phyloP scores from a whole-genome alignment of 306 rosid species.

The Lathyrus aphaca region DNA sequence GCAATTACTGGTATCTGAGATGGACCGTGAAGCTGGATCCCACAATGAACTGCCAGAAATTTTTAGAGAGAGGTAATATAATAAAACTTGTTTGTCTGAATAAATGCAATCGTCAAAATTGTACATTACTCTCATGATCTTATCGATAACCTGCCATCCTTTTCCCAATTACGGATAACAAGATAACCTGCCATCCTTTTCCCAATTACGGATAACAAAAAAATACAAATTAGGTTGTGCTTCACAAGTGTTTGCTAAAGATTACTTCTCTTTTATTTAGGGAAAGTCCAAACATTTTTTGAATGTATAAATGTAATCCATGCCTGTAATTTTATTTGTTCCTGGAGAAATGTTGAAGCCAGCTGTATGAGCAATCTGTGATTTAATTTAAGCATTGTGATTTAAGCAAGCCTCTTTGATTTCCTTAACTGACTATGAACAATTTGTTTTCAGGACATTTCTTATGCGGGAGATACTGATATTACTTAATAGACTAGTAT shows the following conservation, averaged over 20 bases:
- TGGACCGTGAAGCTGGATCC: slow-evolving; percentile 53
- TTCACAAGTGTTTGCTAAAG: too few species aligned
- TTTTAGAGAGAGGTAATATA: slow-evolving; percentile 81
- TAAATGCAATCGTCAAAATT: slow-evolving; percentile 15
- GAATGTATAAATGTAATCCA: not conserved
- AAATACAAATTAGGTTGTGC: not conserved
- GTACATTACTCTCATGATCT: slow-evolving; percentile 7
- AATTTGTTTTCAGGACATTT: slow-evolving; percentile 66
- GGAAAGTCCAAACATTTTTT: too few species aligned
- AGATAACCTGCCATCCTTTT: not conserved
- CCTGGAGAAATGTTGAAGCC: slow-evolving; percentile 1
- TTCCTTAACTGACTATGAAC: slow-evolving; percentile 25
- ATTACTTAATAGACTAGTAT: slow-evolving; percentile 80
- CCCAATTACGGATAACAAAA: not conserved
- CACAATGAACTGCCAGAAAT: slow-evolving; percentile 48
- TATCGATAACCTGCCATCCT: not conserved
- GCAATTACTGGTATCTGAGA: slow-evolving; percentile 64
- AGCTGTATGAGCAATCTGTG: too few species aligned
- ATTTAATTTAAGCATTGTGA: not conserved
- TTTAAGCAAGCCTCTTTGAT: not conserved
- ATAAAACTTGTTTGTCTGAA: slow-evolving; percentile 19
- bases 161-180: not conserved
- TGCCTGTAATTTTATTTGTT: not conserved
- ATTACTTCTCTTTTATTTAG: too few species aligned
- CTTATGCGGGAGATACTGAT: slow-evolving; percentile 83